phyloP scores from a whole-genome alignment of 2,329 filamentous ascomycete species.

The Aspergillus versicolor region DNA sequence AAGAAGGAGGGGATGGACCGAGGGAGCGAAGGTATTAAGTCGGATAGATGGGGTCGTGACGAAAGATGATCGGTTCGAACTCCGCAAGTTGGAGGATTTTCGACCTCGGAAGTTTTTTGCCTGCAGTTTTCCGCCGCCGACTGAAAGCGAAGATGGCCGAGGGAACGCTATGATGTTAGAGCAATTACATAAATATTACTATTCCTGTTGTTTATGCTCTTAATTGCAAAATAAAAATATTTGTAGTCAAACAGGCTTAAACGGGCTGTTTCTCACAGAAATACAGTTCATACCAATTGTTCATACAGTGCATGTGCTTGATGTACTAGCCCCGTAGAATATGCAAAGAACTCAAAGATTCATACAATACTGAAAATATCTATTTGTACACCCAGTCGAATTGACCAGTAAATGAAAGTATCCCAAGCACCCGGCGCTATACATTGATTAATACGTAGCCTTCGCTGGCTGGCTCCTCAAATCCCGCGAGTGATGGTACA shows the following conservation, averaged over 20 bases:
- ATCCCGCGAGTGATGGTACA: constrained; percentile 61
- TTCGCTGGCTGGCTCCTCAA: constrained; percentile 33
- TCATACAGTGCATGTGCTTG: not conserved
- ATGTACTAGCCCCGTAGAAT: not conserved
- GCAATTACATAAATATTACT: not conserved
- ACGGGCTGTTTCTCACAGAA: not conserved
- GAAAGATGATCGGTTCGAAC: constrained; percentile 25
- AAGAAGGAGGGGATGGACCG: constrained; percentile 14
- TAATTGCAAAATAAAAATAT: not conserved
- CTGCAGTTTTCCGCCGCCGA: constrained; percentile 21
- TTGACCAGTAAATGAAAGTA: constrained; percentile 16
- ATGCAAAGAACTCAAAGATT: not conserved
- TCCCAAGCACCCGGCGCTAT: constrained; percentile 9
- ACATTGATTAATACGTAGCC: constrained; percentile 32
- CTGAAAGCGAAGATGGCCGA: not conserved
- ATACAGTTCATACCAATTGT: not conserved
- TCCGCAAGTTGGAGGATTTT: constrained; percentile 22
- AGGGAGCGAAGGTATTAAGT: constrained; percentile 15
- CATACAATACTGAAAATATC: constrained; percentile 18
- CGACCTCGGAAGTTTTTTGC: constrained; percentile 34
- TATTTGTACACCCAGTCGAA: constrained; percentile 31
- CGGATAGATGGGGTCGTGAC: constrained; percentile 14
- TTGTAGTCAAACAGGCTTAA: not conserved
- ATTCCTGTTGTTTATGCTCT: not conserved
- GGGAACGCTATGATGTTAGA: not conserved